Evolutionary conservation across 192 early-diverging fungal genomes (phyloP), one percentile per base, ranked within the genome.

Genomic region (Coemansia sp.): DNA sequence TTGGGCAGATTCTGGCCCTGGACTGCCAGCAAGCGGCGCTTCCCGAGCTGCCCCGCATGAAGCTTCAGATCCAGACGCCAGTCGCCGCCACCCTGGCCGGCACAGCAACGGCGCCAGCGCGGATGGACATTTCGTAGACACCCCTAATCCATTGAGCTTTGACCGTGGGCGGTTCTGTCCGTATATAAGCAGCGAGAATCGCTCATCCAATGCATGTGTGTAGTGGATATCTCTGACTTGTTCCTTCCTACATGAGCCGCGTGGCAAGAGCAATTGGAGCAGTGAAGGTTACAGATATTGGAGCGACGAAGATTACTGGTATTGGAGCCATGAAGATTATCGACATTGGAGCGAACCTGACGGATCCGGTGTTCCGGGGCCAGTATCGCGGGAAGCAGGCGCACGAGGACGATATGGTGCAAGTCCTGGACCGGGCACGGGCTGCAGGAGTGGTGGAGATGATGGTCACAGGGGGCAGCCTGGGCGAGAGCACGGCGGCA

Each of bases 321-420:
- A n/a, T n/a, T n/a, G 25, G 34, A 39, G 23, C 19, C 18, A 71
- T 71, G 67, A 50, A 49, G 27, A 38, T 73, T 11, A 65, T 78
- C 77, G 91, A 94, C 44, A 92, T 94, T 67, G 91, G 86, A 18
- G 82, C 85, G 28, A 94, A 94, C 57, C 78, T 94, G 41, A 89
- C 90, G 0, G 90, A 94, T 60, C 79, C 84, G 14, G 83, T 92
- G 77, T 94, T 90, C 60, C 76, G 77, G 26, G 91, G 89, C 12
- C 31, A 68, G 28, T 94, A 94, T 69, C 80, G 87, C 44, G 89
- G 80, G 16, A 90, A 88, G 43, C 79, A 73, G 54, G 78, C 56
- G 14, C 91, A 94, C 49, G 43, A 52, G 76, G 88, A 87, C 54
- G 87, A 90, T 54, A 56, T 89, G 47, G 39, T 20, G 1, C 61